Conservation (phyloP, 352 stramenopile species). For the Pythium oligandrum region DNA sequence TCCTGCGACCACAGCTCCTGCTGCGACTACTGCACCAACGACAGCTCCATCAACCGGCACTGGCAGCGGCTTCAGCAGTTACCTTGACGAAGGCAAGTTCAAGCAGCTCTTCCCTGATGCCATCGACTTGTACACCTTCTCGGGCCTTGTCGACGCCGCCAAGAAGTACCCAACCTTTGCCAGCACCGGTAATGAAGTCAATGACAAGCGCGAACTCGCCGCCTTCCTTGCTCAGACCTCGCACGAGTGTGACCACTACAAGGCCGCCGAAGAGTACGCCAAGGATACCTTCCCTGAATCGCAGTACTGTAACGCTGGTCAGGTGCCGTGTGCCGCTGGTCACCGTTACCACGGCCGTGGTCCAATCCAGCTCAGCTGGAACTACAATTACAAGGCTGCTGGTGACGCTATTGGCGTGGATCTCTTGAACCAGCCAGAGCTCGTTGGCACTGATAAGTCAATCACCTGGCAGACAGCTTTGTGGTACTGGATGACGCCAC, state of each 20-base stretch:
- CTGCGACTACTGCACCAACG: background rate
- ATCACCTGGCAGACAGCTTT: constrained; percentile 46
- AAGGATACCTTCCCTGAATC: constrained; percentile 26
- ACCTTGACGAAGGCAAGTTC: constrained; percentile 35
- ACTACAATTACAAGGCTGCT: constrained; percentile 48
- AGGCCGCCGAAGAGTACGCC: constrained; percentile 35
- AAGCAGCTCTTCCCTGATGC: constrained; percentile 32
- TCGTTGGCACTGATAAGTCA: constrained; percentile 28
- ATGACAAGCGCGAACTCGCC: constrained; percentile 37
- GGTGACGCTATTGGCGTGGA: constrained; percentile 32
- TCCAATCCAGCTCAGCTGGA: constrained; percentile 47
- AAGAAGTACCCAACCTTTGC: constrained; percentile 35
- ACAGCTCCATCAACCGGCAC: no score
- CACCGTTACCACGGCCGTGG: constrained; percentile 46
- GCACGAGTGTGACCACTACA: constrained; percentile 41
- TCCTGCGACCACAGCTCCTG: background rate
- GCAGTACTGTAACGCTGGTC: no score
- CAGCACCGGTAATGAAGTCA: constrained; percentile 31
- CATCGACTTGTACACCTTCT: constrained; percentile 36
- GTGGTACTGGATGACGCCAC: constrained; percentile 51
- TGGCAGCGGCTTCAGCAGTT: constrained; percentile 21
- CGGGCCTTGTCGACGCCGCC: constrained; percentile 29
- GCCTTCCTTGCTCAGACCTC: constrained; percentile 41
- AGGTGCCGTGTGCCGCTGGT: constrained; percentile 22
- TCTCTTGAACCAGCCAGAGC: constrained; percentile 29